A percentile compares a stretch with the other conserved stretches of the same genome.
phyloP scores from a whole-genome alignment of 768 basidiomycete genomes.

The Mycena venus region DNA sequence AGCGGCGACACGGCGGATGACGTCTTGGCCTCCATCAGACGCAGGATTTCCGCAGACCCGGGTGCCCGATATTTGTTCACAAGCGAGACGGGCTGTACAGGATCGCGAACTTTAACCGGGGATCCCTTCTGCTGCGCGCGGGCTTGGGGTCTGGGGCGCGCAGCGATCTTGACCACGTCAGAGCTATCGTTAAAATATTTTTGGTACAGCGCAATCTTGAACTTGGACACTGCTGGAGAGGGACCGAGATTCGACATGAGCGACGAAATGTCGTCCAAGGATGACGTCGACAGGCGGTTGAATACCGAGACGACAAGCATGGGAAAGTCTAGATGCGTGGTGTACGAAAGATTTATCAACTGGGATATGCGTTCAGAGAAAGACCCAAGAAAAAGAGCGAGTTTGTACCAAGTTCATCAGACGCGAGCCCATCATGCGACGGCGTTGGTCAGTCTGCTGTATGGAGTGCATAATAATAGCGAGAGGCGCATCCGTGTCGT shows the following conservation, averaged over 20 bases:
- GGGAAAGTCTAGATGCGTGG: constrained; percentile 51
- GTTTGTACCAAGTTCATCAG: constrained; percentile 30
- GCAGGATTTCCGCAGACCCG: constrained; percentile 44
- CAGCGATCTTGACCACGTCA: constrained; percentile 26
- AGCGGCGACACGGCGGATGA: constrained; percentile 23
- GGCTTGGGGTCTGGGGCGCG: constrained; percentile 42
- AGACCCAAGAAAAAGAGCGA: background rate
- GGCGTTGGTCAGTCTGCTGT: constrained; percentile 24
- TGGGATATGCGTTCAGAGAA: constrained; percentile 29
- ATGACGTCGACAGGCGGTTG: constrained; percentile 47
- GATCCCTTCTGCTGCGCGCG: constrained; percentile 47
- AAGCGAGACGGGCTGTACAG: constrained; percentile 40
- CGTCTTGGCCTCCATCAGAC: constrained; percentile 31
- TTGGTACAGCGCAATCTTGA: constrained; percentile 57
- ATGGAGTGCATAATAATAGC: constrained; percentile 48
- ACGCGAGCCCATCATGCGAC: constrained; percentile 32
- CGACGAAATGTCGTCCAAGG: constrained; percentile 41
- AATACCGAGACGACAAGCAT: constrained; percentile 52
- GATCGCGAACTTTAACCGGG: constrained; percentile 34
- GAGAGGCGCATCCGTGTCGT: constrained; percentile 67
- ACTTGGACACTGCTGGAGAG: constrained; percentile 49
- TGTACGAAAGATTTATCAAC: constrained; percentile 58
- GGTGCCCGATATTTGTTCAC: constrained; percentile 41
- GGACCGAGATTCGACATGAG: constrained; percentile 50
- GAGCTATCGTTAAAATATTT: constrained; percentile 49